phyloP scores from a whole-genome alignment of 2,329 filamentous ascomycete species.

The Ophiostoma ips region DNA sequence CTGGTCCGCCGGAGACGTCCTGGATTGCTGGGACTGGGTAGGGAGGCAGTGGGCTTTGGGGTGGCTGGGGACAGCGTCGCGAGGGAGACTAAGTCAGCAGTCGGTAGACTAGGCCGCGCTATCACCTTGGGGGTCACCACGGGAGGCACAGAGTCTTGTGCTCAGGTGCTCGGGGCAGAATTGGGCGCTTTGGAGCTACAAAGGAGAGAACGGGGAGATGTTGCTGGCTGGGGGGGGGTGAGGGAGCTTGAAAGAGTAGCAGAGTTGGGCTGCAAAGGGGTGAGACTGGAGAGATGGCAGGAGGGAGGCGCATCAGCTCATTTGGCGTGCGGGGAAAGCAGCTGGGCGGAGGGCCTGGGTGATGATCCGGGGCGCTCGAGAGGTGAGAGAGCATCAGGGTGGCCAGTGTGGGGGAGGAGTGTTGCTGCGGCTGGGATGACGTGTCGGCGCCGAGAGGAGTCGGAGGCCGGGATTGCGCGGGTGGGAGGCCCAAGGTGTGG shows the following conservation, averaged over 20 bases:
- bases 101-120: slow-evolving; percentile 2
- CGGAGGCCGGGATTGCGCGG: background rate
- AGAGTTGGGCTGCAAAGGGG: background rate
- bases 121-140: slow-evolving; percentile 8
- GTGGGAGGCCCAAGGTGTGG: background rate
- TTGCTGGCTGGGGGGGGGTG: background rate
- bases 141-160: background rate
- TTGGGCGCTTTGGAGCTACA: background rate
- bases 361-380: background rate
- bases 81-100: background rate
- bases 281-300: background rate
- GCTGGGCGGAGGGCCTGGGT: background rate
- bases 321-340: background rate
- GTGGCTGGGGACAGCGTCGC: background rate
- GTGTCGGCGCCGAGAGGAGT: background rate
- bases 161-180: slow-evolving; percentile 1
- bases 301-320: background rate
- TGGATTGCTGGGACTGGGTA: slow-evolving; percentile 1
- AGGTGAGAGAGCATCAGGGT: background rate
- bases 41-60: background rate
- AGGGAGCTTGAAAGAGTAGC: background rate
- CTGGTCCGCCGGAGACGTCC: slow-evolving; percentile 6
- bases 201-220: slow-evolving; percentile 10
- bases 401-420: background rate
- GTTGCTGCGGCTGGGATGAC: background rate